Percentiles rank a stretch among this genome's conserved stretches.
Evolutionary conservation across 257 asterid species (phyloP).

Genomic region (Vinca minor): DNA sequence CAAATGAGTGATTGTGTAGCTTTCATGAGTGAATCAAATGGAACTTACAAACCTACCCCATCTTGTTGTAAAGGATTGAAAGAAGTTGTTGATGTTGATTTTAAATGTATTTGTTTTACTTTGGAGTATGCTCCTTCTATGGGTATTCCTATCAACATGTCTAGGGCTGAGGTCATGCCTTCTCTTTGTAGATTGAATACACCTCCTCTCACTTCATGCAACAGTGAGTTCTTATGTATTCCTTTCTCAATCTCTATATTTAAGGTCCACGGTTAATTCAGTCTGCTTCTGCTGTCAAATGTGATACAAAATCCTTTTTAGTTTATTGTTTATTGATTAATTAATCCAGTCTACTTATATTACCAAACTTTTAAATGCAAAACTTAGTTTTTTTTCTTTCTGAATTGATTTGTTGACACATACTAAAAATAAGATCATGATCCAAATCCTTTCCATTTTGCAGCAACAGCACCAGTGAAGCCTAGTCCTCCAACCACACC

Average conservation of each 20-base stretch:
- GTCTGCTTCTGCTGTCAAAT: too few relatives aligned
- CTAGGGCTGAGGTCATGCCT: slow-evolving; percentile 13
- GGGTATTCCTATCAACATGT: slow-evolving; percentile 12
- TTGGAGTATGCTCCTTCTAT: background rate
- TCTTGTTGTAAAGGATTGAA: slow-evolving; percentile 18
- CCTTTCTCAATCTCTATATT: too few relatives aligned
- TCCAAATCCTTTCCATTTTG: too few relatives aligned
- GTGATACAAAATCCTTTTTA: too few relatives aligned
- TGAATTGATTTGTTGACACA: too few relatives aligned
- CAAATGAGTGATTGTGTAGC: slow-evolving; percentile 12
- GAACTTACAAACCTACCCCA: background rate
- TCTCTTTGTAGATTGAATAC: slow-evolving; percentile 13
- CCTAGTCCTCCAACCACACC: background rate
- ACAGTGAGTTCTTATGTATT: slow-evolving; percentile 15
- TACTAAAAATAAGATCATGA: too few relatives aligned
- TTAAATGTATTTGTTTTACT: slow-evolving; percentile 15
- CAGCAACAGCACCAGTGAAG: background rate
- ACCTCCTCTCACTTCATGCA: slow-evolving; percentile 17
- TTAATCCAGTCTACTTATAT: too few relatives aligned
- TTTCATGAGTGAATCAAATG: background rate
- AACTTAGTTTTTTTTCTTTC: too few relatives aligned
- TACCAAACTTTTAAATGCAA: too few relatives aligned
- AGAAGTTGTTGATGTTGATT: background rate
- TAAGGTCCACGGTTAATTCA: too few relatives aligned
- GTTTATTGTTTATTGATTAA: too few relatives aligned